A percentile compares a stretch with the other conserved stretches of the same genome.
Conservation (phyloP, 2,329 filamentous ascomycete species). For the Fonsecaea multimorphosa region DNA sequence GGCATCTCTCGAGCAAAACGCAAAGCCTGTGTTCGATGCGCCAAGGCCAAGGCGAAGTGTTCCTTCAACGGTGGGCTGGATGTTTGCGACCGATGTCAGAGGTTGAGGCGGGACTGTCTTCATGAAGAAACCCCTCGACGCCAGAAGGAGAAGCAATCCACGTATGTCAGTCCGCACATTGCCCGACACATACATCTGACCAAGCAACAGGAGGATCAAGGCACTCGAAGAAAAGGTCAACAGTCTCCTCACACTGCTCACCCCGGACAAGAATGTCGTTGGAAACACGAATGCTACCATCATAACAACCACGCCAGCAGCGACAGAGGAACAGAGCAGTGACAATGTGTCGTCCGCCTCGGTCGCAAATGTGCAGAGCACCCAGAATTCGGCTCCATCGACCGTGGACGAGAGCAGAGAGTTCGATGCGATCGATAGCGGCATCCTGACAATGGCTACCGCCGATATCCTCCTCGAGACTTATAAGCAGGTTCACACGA, state of each 20-base stretch:
- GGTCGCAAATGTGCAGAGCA: neutral
- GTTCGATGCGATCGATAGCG: slow-evolving; percentile 15
- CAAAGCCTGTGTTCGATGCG: slow-evolving; percentile 19
- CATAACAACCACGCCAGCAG: slow-evolving; percentile 2
- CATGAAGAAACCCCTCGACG: slow-evolving; percentile 18
- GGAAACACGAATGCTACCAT: neutral
- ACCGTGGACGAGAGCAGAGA: neutral
- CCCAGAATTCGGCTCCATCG: neutral
- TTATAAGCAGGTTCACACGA: slow-evolving; percentile 14
- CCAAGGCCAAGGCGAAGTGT: slow-evolving; percentile 19
- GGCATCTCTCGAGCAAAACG: slow-evolving; percentile 11
- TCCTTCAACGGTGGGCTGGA: slow-evolving; percentile 8
- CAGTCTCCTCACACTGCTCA: slow-evolving; percentile 11
- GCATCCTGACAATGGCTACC: neutral
- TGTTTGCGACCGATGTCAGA: slow-evolving; percentile 18
- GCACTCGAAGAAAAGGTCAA: slow-evolving; percentile 25
- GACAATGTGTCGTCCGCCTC: slow-evolving; percentile 1
- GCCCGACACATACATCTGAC: neutral
- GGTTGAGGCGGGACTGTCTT: slow-evolving; percentile 20
- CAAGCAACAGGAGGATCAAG: slow-evolving; percentile 17
- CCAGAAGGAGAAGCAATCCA: slow-evolving; percentile 19
- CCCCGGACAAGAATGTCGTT: neutral
- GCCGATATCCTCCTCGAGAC: slow-evolving; percentile 11
- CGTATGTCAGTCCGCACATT: neutral
- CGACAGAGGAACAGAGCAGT: neutral